Base-by-base conservation (phyloP, 78 protist species). In the Chrysochromulina parva region DNA sequence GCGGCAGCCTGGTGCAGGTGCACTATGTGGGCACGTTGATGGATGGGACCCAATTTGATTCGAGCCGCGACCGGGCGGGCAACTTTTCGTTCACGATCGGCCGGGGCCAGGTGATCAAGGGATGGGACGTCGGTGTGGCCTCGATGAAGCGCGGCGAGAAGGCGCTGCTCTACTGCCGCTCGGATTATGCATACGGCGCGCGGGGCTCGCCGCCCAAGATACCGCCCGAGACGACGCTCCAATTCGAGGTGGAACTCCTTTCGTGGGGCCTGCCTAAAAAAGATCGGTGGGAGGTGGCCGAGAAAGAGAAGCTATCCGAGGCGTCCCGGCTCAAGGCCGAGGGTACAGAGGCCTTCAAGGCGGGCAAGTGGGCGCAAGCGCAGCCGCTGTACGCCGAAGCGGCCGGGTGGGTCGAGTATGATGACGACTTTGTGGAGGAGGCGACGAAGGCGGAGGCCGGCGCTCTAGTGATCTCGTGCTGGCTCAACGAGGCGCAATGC, bases 121-220 rank as follows among this genome's bases (percentile, higher is more conserved):
- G 97, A 7, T 97, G 98, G 98, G 98, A 97, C 88, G 48, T 2
- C 9, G 98, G 97, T 13, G 94, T 97, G 7, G 95, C 96, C 10
- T 65, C 92, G 55, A 96, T 97, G 98, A 28, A 53, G 53, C 38
- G 20, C 57, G 96, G 96, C 48, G 98, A 97, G 91, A 47, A 10
- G 20, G 91, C 95, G 38, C 57, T 84, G 65, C 81, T 97, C 48
- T 92, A 93, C 66, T 81, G 87, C 93, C n/a, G 95, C 13, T 74
- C 93, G 71, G 96, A 95, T 65, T 74, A 92, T 71, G 98, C 96
- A 57, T 97, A 97, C 94, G 98, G 97, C 65, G 94, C 74, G 22
- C 48, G 71, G 3, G 98, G 98, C 11, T 16, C 62, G 65, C 96
- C 96, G 22, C 96, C 94, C 22, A 60, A 53, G 24, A 76, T 89